These are phyloP conservation scores for Balakata baccata DNA, from an alignment of 345 rosid genomes.

Conservation along the genomic window DNA sequence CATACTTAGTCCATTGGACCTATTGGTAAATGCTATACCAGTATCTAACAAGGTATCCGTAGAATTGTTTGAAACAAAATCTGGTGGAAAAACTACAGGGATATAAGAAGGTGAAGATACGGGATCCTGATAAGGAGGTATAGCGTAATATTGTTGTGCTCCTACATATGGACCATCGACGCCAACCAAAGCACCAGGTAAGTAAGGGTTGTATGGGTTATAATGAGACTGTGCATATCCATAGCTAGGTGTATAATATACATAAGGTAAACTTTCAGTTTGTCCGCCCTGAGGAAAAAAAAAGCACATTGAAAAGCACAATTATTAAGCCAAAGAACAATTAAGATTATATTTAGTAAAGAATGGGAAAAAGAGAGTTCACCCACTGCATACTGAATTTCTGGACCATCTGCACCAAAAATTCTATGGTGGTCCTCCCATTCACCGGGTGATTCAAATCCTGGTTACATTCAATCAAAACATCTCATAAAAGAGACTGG, in stretches of 20 bases:
- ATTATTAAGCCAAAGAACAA: not conserved
- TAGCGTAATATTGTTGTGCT: conserved; percentile 62
- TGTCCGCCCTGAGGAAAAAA: conserved; percentile 63
- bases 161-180: conserved; percentile 57
- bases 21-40: conserved; percentile 36
- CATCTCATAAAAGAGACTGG: not conserved
- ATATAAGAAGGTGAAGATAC: conserved; percentile 55
- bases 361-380: not conserved
- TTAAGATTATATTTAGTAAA: not conserved
- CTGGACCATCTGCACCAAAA: conserved; percentile 83
- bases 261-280: conserved; percentile 72
- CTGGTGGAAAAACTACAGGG: conserved; percentile 58
- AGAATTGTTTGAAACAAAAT: conserved; percentile 33
- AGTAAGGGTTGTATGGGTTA: conserved; percentile 88
- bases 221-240: conserved; percentile 86
- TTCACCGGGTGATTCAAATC: conserved; percentile 81
- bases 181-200: conserved; percentile 75
- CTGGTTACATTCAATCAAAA: conserved; percentile 34
- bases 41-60: conserved; percentile 47
- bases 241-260: conserved; percentile 76
- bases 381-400: conserved; percentile 64
- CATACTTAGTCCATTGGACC: conserved; percentile 46
- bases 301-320: conserved; percentile 17
- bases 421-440: conserved; percentile 87
- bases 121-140: conserved; percentile 59